A percentile compares a stretch with the other conserved stretches of the same genome.
phyloP scores from a whole-genome alignment of 1,284 basidiomycete genomes.

The Vanrija sp. region DNA sequence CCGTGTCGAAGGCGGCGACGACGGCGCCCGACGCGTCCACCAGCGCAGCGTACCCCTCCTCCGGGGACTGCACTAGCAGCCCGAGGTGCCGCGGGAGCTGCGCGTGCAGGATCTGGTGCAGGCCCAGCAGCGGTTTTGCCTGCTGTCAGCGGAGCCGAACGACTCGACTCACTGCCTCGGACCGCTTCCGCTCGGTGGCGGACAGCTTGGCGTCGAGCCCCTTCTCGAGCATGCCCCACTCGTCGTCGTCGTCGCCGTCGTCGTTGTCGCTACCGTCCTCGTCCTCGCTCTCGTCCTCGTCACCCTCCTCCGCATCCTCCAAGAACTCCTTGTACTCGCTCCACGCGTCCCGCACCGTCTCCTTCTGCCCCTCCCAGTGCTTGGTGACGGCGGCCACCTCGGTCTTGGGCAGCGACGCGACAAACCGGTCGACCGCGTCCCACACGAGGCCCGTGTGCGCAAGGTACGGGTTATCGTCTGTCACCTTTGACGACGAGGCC shows the following conservation, averaged over 20 bases:
- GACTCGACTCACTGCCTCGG: constrained; percentile 30
- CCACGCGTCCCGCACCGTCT: constrained; percentile 42
- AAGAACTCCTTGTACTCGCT: constrained; percentile 42
- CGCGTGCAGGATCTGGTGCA: constrained; percentile 40
- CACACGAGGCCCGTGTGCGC: constrained; percentile 40
- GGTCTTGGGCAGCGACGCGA: constrained; percentile 18
- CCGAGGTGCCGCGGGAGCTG: constrained; percentile 32
- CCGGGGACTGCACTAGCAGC: constrained; percentile 11
- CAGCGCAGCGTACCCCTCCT: constrained; percentile 18
- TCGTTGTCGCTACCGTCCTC: constrained; percentile 3
- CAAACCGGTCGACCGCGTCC: constrained; percentile 32
- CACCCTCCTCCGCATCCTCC: constrained; percentile 25
- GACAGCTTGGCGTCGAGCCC: constrained; percentile 24
- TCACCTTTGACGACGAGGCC: constrained; percentile 1
- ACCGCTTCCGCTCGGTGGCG: constrained; percentile 23
- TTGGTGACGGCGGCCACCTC: constrained; percentile 27
- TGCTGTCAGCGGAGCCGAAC: constrained; percentile 2
- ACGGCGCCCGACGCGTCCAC: constrained; percentile 12
- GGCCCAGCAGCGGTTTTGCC: constrained; percentile 36
- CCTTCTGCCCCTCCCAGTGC: constrained; percentile 31
- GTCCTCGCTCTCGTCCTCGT: constrained; percentile 18
- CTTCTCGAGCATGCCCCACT: constrained; percentile 34
- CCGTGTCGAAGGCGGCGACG: constrained; percentile 33
- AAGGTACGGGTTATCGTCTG: constrained; percentile 30
- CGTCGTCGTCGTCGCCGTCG: constrained; percentile 24